Evolutionary conservation across 257 asterid species (phyloP), one percentile per base, ranked within the genome.

Genomic region (Ajuga chamaepitys): DNA sequence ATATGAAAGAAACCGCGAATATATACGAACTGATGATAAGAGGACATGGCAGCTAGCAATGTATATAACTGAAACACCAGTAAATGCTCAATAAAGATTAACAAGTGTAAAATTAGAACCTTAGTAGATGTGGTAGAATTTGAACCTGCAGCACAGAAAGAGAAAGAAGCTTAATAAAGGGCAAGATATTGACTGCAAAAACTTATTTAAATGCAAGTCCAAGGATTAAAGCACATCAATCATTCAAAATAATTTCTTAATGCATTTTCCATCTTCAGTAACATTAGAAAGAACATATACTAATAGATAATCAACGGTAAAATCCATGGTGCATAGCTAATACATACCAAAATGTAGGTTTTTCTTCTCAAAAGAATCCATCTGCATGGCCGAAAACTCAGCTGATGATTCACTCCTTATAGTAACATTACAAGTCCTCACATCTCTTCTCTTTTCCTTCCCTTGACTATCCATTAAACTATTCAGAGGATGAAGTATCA

Each of bases 331-430:
- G 28, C 38, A 62, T 56, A 22, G 13, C 9, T 13, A 59, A 57
- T 13, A 28, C 47, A 37, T 73, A 89, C 94, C 85, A 40, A 77
- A 58, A 51, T 42, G 57, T 35, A 37, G 75, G 28, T 64, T 59
- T 71, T 28, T 67, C 75, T 68, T 78, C 56, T 63, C 76, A 30
- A 63, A 70, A 54, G 63, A 66, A 75, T 75, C 78, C 66, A 75
- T 74, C 45, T 79, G 80, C 85, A 80, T 67, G 51, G 75, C 70
- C 71, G 70, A 79, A 8, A 85, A 85, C 62, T 85, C 94, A 64
- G 88, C 84, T 17, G 88, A 83, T 21, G 84, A 82, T 35, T 83
- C 89, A 53, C 79, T 78, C 67, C 65, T 80, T 51, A 52, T 37
- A 40, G 74, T 65, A 61, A 28, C 67, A 59, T 60, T 72, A 42